Evolutionary conservation across 768 basidiomycete species (phyloP), one percentile per base, ranked within the genome.

Genomic region (Rhodosporidiobolus sp.): DNA sequence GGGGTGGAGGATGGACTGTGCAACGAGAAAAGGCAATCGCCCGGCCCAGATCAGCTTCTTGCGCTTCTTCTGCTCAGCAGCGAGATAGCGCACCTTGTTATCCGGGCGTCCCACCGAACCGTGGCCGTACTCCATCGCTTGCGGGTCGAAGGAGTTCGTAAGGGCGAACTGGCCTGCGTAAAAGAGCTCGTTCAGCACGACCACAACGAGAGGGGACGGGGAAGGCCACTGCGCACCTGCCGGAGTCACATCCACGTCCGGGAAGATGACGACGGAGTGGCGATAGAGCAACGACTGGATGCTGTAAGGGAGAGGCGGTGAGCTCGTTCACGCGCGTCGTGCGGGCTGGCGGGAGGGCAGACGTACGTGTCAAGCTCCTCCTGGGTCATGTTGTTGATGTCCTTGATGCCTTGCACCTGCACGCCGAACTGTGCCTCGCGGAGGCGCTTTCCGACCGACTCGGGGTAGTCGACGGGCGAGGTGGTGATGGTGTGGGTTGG

Each of bases 1-100:
- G 0, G 91, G 90, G 79, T 92, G 91, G 7, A 75, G 66, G 46
- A 75, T 74, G 3, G 58, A 62, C 64, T 50, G 34, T 24, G 26
- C 4, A 50, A 46, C 46, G 8, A 54, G 61, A 50, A 24, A 38
- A n/a, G n/a, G n/a, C n/a, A n/a, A n/a, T n/a, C n/a, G n/a, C n/a
- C n/a, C n/a, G n/a, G n/a, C n/a, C n/a, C n/a, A n/a, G n/a, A n/a
- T n/a, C n/a, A n/a, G n/a, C n/a, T n/a, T n/a, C n/a, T n/a, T n/a
- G n/a, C n/a, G n/a, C n/a, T n/a, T 54, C 16, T 17, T 4, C 32
- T 6, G 53, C 5, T 22, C 6, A 19, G 34, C 28, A 32, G 24
- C 48, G 35, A 24, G 34, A 32, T n/a, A 50, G 54, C 30, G 65
- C 58, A 53, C 34, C 63, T 78, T 78, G 64, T 74, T 76, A 61